Base-by-base conservation (phyloP, 2,329 filamentous ascomycete genomes). In the Calycina herbarum region DNA sequence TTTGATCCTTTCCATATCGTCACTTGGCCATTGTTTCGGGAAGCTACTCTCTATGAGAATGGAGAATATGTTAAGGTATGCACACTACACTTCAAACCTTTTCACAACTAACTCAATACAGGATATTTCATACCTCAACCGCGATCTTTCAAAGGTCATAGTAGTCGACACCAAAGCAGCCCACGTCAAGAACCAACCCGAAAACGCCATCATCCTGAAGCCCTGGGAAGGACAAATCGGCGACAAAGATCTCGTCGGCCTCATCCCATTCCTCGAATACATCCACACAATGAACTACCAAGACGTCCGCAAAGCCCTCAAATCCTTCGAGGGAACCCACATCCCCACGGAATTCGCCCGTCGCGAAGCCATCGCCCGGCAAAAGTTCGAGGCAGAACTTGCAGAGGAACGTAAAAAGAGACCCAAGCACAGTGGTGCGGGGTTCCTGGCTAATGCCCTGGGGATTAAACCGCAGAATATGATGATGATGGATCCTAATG, bases 221-320 rank as follows among this genome's bases (percentile, higher is more conserved):
- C 93, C 94, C 73, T 99, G 95, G 95, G 91, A 85, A 64, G 95
- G 95, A 40, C 86, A 96, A 71, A 79, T 88, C 58, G 86, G 89
- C 73, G 94, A 99, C 78, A 93, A 89, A 76, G 92, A 93, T 58
- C 89, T 99, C 11, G 91, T 99, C 27, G 86, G 89, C 3, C 82
- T 97, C 59, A 96, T 99, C 66, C 95, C 95, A 13, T 97, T 99
- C 87, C 88, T 99, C 68, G 95, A 99, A 81, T 98, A 97, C 79
- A 87, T 99, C 70, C 92, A 93, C 71, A 95, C 93, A 24, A 97
- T 98, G 91, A 90, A 93, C 70, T 92, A 93, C 73, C 84, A 88
- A 62, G 95, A 99, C 74, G 91, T 96, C 15, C 91, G 95, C 71
- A 88, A 91, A 73, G 89, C 95, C 3, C 80, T 97, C 76, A 92